Evolutionary conservation across 2,329 filamentous ascomycete species (phyloP).

Genomic region (Pseudogymnoascus sp.): DNA sequence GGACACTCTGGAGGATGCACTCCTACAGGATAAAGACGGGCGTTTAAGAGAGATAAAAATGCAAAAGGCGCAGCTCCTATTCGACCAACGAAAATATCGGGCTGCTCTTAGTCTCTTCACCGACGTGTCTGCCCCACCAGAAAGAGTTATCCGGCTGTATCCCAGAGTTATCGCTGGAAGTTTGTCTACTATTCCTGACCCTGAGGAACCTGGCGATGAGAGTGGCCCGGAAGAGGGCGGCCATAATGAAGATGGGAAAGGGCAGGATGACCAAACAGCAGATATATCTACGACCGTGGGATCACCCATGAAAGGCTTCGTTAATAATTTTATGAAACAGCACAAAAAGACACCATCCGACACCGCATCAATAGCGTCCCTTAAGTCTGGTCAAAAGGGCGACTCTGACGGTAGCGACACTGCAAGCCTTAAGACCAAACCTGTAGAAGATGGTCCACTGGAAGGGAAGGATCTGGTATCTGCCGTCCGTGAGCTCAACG

Average conservation of each 20-base stretch:
- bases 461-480: conserved; percentile 77
- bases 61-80: conserved; percentile 79
- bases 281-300: conserved; percentile 14
- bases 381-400: conserved; percentile 36
- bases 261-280: conserved; percentile 40
- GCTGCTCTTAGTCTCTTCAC: conserved; percentile 84
- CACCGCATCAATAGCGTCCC: conserved; percentile 50
- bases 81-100: conserved; percentile 72
- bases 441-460: conserved; percentile 44
- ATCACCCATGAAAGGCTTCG: conserved; percentile 26
- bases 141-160: conserved; percentile 77
- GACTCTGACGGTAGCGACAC: conserved; percentile 45
- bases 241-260: conserved; percentile 33
- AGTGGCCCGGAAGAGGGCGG: conserved; percentile 26
- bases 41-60: conserved; percentile 82
- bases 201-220: conserved; percentile 38
- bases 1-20: conserved; percentile 82
- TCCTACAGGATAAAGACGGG: conserved; percentile 73
- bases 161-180: conserved; percentile 78
- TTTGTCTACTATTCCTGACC: conserved; percentile 48
- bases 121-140: conserved; percentile 84
- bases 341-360: conserved; percentile 32
- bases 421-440: conserved; percentile 41
- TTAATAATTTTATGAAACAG: conserved; percentile 34
- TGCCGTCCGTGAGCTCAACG: conserved; percentile 74